phyloP scores from a whole-genome alignment of 2,329 filamentous ascomycete species.

The Epicoccum sorghinum region DNA sequence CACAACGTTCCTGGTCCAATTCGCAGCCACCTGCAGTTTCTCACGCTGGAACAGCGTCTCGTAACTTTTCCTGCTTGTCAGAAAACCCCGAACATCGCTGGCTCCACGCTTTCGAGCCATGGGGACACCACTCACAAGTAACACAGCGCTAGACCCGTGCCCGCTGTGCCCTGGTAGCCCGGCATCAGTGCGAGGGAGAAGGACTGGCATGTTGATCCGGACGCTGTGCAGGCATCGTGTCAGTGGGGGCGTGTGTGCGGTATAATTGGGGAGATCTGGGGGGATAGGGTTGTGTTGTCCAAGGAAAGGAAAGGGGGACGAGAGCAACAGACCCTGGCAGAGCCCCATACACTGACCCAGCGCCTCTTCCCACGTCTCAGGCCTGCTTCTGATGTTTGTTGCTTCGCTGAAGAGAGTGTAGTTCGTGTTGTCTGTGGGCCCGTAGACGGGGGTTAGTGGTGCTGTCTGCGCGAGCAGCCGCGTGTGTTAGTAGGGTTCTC shows the following conservation, averaged over 20 bases:
- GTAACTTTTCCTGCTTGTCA: neutral
- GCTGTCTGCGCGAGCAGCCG: neutral
- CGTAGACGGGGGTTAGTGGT: neutral
- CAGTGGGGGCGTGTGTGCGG: no score
- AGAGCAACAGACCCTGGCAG: neutral
- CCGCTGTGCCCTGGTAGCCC: neutral
- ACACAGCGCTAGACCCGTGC: neutral
- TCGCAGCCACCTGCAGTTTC: neutral
- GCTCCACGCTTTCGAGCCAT: neutral
- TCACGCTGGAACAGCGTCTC: neutral
- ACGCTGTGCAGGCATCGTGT: neutral
- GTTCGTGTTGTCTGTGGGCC: neutral
- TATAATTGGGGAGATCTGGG: no score
- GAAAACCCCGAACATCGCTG: no score
- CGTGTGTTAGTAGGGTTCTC: neutral
- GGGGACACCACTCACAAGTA: neutral
- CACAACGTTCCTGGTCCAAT: neutral
- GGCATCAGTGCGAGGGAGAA: neutral
- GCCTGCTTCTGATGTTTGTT: slow-evolving; percentile 1
- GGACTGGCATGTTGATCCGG: neutral
- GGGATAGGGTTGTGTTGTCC: neutral
- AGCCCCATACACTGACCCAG: neutral
- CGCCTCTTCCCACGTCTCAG: slow-evolving; percentile 1
- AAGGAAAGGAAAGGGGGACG: neutral
- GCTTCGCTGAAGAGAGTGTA: neutral